Conservation (phyloP, 352 stramenopile species). For the Phytophthora ramorum region DNA sequence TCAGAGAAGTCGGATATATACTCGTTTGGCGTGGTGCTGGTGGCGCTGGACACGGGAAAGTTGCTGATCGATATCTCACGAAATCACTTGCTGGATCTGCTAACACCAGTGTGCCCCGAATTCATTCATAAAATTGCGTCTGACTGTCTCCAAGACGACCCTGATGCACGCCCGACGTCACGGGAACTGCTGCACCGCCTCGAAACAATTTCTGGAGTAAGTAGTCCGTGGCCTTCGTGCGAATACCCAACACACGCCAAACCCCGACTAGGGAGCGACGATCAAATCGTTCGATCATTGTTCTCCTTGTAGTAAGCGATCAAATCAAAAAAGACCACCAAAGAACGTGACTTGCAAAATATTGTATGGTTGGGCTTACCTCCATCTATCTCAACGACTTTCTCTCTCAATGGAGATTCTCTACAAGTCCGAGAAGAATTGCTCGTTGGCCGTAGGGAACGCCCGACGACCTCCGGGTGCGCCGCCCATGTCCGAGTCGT, state of each 20-base stretch:
- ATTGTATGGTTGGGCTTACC: slow-evolving; percentile 32
- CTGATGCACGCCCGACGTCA: slow-evolving; percentile 40
- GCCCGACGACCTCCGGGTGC: slow-evolving; percentile 45
- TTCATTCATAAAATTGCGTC: slow-evolving; percentile 46
- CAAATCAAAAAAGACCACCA: neutral
- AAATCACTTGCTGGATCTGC: slow-evolving; percentile 38
- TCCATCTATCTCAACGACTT: slow-evolving; percentile 32
- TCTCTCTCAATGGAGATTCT: slow-evolving; percentile 1
- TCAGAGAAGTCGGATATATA: slow-evolving; percentile 62
- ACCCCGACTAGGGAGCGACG: slow-evolving; percentile 1
- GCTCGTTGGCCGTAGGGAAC: slow-evolving; percentile 76
- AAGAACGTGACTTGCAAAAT: slow-evolving; percentile 21
- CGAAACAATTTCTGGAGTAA: slow-evolving; percentile 25
- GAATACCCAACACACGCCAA: slow-evolving; percentile 16
- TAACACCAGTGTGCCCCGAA: slow-evolving; percentile 46
- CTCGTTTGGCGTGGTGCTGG: slow-evolving; percentile 62
- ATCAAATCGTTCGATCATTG: slow-evolving; percentile 15
- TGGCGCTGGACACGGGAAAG: slow-evolving; percentile 61
- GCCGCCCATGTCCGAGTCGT: slow-evolving; percentile 60
- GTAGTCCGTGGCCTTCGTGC: slow-evolving; percentile 24
- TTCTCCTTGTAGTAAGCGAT: slow-evolving; percentile 18
- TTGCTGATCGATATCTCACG: slow-evolving; percentile 40
- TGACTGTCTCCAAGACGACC: slow-evolving; percentile 47
- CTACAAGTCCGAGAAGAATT: slow-evolving; percentile 88
- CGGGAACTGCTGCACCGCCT: slow-evolving; percentile 29